A percentile compares a stretch with the other conserved stretches of the same genome.
Evolutionary conservation across 2,329 filamentous ascomycete genomes (phyloP).

Genomic region (Kalmusia sp.): DNA sequence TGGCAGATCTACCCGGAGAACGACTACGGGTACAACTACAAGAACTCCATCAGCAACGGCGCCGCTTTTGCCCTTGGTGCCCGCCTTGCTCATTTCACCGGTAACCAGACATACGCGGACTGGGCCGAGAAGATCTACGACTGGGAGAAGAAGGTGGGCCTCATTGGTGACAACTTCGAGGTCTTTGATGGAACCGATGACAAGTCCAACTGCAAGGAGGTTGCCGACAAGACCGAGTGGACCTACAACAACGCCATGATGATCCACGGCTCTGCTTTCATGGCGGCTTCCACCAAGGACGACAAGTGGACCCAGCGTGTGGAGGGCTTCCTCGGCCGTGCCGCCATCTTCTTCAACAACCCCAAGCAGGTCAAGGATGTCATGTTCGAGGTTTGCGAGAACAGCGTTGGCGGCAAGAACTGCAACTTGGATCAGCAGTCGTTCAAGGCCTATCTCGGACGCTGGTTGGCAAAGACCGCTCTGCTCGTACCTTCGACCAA

Average conservation of each 20-base stretch:
- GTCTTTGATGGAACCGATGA: constrained; percentile 64
- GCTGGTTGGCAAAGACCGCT: constrained; percentile 63
- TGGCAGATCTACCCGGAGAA: constrained; percentile 86
- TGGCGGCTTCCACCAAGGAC: constrained; percentile 61
- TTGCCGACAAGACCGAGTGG: constrained; percentile 61
- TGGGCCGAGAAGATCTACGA: constrained; percentile 74
- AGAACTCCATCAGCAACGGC: constrained; percentile 81
- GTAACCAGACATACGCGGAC: constrained; percentile 62
- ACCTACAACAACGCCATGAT: constrained; percentile 64
- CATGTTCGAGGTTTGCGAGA: constrained; percentile 75
- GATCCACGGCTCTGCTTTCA: constrained; percentile 61
- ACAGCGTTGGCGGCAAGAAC: constrained; percentile 29
- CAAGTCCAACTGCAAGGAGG: constrained; percentile 57
- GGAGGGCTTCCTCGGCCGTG: constrained; percentile 63
- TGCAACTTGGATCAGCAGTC: constrained; percentile 76
- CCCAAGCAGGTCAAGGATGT: constrained; percentile 58
- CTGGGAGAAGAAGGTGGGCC: constrained; percentile 57
- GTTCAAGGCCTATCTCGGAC: constrained; percentile 78
- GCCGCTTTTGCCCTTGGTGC: constrained; percentile 84
- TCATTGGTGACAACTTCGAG: constrained; percentile 58
- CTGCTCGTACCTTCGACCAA: constrained; percentile 52
- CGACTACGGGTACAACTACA: constrained; percentile 77
- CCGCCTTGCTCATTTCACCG: constrained; percentile 73
- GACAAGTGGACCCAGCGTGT: constrained; percentile 64
- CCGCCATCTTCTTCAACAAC: constrained; percentile 62